Evolutionary conservation across 2,329 filamentous ascomycete species (phyloP).

Genomic region (Colletotrichum gigasporum): DNA sequence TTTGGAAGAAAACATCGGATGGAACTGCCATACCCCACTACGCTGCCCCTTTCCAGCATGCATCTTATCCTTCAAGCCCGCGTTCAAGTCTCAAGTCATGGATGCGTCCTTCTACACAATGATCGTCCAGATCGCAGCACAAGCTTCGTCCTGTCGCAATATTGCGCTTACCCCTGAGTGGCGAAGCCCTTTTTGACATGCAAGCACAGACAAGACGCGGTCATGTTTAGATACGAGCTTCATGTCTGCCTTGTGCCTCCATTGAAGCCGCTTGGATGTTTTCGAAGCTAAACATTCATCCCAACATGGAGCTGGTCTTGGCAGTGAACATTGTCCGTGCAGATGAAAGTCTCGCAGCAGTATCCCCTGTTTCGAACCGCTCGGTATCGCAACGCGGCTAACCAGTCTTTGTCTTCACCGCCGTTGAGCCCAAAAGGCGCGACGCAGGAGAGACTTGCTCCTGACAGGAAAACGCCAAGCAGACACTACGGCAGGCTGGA

Average conservation of each 20-base stretch:
- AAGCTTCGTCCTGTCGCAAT: conserved; percentile 4
- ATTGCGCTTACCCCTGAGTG: not conserved
- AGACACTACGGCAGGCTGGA: not conserved
- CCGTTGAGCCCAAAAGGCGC: not conserved
- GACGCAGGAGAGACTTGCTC: not conserved
- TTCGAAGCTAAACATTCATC: conserved; percentile 15
- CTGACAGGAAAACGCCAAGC: not conserved
- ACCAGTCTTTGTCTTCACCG: not conserved
- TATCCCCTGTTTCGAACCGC: not conserved
- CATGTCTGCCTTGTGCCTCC: not conserved
- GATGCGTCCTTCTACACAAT: not conserved
- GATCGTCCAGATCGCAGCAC: not conserved
- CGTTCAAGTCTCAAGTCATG: conserved; percentile 2
- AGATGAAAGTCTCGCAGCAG: not conserved
- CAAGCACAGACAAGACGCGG: not conserved
- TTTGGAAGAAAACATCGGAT: not conserved
- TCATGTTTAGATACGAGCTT: not conserved
- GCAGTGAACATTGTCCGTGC: conserved; percentile 17
- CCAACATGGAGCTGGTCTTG: not conserved
- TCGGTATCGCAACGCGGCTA: not conserved
- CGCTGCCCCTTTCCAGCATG: not conserved
- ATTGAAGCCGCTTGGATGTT: not conserved
- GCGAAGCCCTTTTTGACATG: not conserved
- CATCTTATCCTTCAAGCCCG: not conserved
- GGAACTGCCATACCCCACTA: not conserved